Conservation (phyloP, 2,329 filamentous ascomycete species). For the Scortechinia acanthostroma region DNA sequence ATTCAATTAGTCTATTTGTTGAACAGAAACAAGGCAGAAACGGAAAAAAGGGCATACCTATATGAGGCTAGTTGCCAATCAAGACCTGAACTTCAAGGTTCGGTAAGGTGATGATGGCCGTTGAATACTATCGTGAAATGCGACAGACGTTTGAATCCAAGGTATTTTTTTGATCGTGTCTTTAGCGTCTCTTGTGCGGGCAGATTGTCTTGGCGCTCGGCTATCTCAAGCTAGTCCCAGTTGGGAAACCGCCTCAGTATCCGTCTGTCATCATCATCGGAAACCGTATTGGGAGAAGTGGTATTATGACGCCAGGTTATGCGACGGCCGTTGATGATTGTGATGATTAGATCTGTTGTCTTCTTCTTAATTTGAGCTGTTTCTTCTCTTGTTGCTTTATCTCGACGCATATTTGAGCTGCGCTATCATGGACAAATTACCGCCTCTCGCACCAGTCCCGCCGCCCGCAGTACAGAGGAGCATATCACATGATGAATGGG, state of each 20-base stretch:
- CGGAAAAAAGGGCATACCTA: constrained; percentile 4
- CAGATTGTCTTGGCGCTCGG: constrained; percentile 17
- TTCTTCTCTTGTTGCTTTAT: not conserved
- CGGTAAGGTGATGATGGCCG: constrained; percentile 75
- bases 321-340: too few species aligned
- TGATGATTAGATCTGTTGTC: constrained; percentile 2
- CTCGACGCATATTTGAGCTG: too few species aligned
- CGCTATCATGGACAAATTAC: constrained; percentile 39
- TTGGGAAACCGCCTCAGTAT: constrained; percentile 9
- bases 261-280: too few species aligned
- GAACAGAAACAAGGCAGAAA: too few species aligned
- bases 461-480: constrained; percentile 57
- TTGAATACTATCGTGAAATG: constrained; percentile 15
- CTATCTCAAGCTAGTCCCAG: constrained; percentile 25
- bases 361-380: constrained; percentile 1
- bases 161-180: constrained; percentile 4
- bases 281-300: too few species aligned
- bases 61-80: constrained; percentile 46
- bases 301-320: too few species aligned
- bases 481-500: constrained; percentile 69
- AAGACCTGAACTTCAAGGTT: constrained; percentile 70
- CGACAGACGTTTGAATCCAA: constrained; percentile 10
- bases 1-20: too few species aligned
- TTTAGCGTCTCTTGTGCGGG: constrained; percentile 3
- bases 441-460: constrained; percentile 74